A percentile compares a stretch with the other conserved stretches of the same genome.
Conservation (phyloP, 2,329 filamentous ascomycete species). For the Xylariaceae sp. region DNA sequence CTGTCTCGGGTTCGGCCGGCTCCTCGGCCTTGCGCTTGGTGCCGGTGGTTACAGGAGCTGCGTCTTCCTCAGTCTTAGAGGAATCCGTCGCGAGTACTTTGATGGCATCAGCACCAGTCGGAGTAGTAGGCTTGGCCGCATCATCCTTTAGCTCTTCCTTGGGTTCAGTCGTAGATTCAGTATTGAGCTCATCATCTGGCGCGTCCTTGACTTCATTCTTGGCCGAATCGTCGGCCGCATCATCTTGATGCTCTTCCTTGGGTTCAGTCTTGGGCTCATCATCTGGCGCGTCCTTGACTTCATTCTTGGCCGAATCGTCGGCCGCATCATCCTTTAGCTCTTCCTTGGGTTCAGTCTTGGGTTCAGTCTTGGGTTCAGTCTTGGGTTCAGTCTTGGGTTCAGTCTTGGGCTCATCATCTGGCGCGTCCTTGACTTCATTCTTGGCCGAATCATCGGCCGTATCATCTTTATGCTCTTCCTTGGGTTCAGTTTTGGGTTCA, state of each 20-base stretch:
- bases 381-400: too few relatives aligned
- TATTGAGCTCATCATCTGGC: too few relatives aligned
- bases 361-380: too few relatives aligned
- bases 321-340: conserved; percentile 1
- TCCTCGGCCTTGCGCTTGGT: conserved; percentile 29
- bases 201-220: too few relatives aligned
- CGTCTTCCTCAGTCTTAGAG: conserved; percentile 13
- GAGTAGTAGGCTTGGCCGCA: conserved; percentile 3
- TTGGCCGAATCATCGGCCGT: background rate
- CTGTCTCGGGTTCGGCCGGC: conserved; percentile 13
- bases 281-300: too few relatives aligned
- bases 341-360: too few relatives aligned
- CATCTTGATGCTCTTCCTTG: conserved; percentile 13
- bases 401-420: too few relatives aligned
- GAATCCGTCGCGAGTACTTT: conserved; percentile 12
- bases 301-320: too few relatives aligned
- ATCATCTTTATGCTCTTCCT: conserved; percentile 15
- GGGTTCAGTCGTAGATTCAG: too few relatives aligned
- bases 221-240: background rate
- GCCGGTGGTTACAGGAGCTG: conserved; percentile 11
- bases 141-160: conserved; percentile 14
- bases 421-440: too few relatives aligned
- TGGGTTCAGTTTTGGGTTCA: too few relatives aligned
- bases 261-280: too few relatives aligned
- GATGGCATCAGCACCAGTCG: conserved; percentile 4